These are phyloP conservation scores for Thraustochytrium sp. DNA, from an alignment of 352 stramenopile genomes.

Conservation along the genomic window DNA sequence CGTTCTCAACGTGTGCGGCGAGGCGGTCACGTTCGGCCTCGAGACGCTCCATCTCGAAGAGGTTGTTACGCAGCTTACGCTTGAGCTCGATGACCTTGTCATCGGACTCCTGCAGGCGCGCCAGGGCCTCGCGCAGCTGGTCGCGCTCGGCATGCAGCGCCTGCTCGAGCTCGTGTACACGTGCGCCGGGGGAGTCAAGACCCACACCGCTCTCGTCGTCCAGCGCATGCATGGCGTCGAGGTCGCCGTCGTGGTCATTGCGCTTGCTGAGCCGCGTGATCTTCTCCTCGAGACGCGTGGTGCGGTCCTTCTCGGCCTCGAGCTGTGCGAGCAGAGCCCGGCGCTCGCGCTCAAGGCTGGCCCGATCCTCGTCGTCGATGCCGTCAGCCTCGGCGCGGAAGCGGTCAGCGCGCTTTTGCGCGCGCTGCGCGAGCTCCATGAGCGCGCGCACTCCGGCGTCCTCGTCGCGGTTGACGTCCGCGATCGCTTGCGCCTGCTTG, in stretches of 20 bases:
- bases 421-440: neutral
- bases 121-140: conserved; percentile 14
- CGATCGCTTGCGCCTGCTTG: neutral
- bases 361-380: neutral
- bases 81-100: conserved; percentile 40
- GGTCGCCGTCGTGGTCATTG: neutral
- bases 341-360: neutral
- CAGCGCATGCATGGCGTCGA: neutral
- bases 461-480: neutral
- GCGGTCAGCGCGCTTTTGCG: neutral
- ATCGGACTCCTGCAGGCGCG: neutral
- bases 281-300: neutral
- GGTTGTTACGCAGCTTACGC: conserved; percentile 28
- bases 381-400: conserved; percentile 1
- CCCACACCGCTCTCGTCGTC: neutral
- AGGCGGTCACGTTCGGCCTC: conserved; percentile 16
- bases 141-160: conserved; percentile 5
- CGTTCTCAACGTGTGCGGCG: neutral
- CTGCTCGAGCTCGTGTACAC: neutral
- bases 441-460: neutral
- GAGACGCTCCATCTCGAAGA: conserved; percentile 35
- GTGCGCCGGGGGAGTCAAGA: neutral
- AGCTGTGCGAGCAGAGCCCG: neutral
- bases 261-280: conserved; percentile 14
- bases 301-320: conserved; percentile 5